Evolutionary conservation across 75 land plant genomes (phyloP).

Genomic region (Picea sitchensis): DNA sequence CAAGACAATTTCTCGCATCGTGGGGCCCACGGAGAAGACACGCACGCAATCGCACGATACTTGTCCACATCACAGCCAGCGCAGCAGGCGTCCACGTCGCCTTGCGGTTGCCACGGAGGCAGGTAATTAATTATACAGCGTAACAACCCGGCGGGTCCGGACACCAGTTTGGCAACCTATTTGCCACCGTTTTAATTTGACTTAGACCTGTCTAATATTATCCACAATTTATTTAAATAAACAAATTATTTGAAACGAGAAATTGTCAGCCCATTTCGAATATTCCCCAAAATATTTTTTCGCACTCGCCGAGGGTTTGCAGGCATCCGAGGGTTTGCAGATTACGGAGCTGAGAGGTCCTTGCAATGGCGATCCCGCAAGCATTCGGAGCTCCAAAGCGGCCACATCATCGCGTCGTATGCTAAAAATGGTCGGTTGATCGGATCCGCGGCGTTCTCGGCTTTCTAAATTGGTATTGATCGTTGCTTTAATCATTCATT

Average conservation of each 20-base stretch:
- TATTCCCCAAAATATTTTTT: conserved; percentile 4
- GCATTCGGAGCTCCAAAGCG: not conserved
- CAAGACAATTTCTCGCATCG: too few relatives aligned
- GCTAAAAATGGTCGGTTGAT: not conserved
- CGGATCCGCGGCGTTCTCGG: not conserved
- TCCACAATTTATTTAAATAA: not conserved
- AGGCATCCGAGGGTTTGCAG: conserved; percentile 10
- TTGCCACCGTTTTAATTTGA: not conserved
- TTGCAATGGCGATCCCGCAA: not conserved
- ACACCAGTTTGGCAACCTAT: not conserved
- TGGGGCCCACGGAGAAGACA: not conserved
- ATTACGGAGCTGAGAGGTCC: not conserved
- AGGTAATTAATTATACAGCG: too few relatives aligned
- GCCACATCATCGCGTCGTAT: not conserved
- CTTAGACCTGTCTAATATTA: not conserved
- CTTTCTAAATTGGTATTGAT: conserved; percentile 6
- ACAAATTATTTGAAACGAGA: not conserved
- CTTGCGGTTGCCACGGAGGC: not conserved
- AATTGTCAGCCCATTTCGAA: conserved; percentile 3
- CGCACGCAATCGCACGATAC: conserved; percentile 5
- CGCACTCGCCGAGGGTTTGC: conserved; percentile 2
- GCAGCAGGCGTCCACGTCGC: not conserved
- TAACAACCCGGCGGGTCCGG: conserved; percentile 8
- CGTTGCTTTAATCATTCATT: not conserved
- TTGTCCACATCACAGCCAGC: not conserved